Evolutionary conservation across 2,329 filamentous ascomycete species (phyloP), one percentile per base, ranked within the genome.

Genomic region (Curvularia sp.): DNA sequence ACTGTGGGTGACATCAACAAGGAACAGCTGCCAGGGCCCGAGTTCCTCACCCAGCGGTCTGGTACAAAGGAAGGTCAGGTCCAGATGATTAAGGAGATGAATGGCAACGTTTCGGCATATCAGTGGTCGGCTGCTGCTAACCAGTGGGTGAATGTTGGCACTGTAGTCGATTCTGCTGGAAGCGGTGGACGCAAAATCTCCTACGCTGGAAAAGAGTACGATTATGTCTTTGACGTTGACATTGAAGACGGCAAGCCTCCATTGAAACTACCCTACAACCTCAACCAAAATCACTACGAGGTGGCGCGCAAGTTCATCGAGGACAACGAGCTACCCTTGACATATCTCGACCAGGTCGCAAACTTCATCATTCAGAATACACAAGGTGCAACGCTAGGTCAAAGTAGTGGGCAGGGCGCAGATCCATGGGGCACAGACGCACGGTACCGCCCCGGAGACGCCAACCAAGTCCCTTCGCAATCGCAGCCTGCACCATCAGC

Each of bases 1-100:
- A 90, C 94, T 20, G 89, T 89, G 1, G 86, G 80, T 41, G 77
- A 79, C 28, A 87, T 98, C 76, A 94, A 98, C 78, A 97, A 96
- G 76, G 93, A 97, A 76, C 88, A 95, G 71, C 83, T 98, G 0
- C 93, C 94, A 0, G 92, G 93, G 0, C 91, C 92, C 13, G 92
- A 96, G 18, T 97, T 97, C 68, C 80, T 99, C 8, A 86, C 88
- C 54, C 86, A 86, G 55, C 93, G 93, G 67, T 87, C 88, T 0
- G 95, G 95, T 3, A 95, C 91, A n/a, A 97, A 97, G 77, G 95
- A 99, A 64, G 95, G 95, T 0, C 94, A 99, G 73, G 90, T 97
- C 5, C 89, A 96, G 70, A 96, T 96, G 87, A 94, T 97, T 69
- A 87, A 86, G 58, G 90, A 97, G 75, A 81, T 85, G 7, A 89